Base-by-base conservation (phyloP, 768 basidiomycete genomes). In the Boletus pseudopeckii region DNA sequence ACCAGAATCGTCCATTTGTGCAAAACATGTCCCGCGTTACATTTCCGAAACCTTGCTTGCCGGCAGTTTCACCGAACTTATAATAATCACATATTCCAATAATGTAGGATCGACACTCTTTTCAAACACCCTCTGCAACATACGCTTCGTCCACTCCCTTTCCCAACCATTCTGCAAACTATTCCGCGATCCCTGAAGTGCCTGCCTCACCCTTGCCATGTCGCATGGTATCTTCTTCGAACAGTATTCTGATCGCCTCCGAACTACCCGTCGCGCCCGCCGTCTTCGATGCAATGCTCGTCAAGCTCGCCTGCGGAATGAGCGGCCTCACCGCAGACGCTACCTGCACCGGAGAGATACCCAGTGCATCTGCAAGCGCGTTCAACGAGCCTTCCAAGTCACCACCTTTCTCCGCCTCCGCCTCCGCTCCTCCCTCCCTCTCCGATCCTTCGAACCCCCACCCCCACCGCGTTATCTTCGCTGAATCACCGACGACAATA, bases 261-360 rank as follows among this genome's bases (percentile, higher is more conserved):
- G 74, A 75, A 5, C 68, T 59, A 1, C 76, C 76, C 0, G 80
- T 80, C 62, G 79, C 78, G 46, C 72, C 71, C 30, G 75, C 71
- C 30, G 75, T 76, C 15, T 52, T 55, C 5, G 36, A 55, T 2
- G 77, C 76, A 5, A 85, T 68, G 1, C 80, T 83, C 9, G 81
- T 79, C 47, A 87, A 64, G 36, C 80, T 83, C 7, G 81, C 83
- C 10, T 80, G 78, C 1, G 86, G 83, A 10, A 87, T 79, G 55
- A 83, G 68, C 30, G 82, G 74, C 57, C 76, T 75, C 45, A 89
- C 82, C 1, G 86, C 88, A 17, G 73, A 75, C 3, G 87, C 85
- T 1, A 90, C 71, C 36, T 85, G 81, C 38, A 72, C 70, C 15
- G 83, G 74, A 0, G 81, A 77, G 61, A 89, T 78, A 1, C 85